Evolutionary conservation across 2,329 filamentous ascomycete genomes (phyloP).

Genomic region (Sporothrix globosa): DNA sequence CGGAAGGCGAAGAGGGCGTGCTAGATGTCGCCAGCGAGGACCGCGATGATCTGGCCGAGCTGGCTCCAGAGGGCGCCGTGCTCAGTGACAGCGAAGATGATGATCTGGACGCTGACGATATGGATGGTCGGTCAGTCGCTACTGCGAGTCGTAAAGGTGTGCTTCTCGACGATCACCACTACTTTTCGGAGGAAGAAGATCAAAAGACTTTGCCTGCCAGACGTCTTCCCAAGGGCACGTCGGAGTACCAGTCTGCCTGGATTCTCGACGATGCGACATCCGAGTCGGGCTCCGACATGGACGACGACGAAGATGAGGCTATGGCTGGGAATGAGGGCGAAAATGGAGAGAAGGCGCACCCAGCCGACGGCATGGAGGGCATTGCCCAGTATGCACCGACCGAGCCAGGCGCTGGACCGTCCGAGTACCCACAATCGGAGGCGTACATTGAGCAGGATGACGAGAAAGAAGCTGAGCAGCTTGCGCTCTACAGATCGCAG

Average conservation of each 20-base stretch:
- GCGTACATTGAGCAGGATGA: constrained; percentile 87
- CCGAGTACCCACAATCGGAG: constrained; percentile 92
- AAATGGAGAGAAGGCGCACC: constrained; percentile 68
- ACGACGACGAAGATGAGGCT: constrained; percentile 62
- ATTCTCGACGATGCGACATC: constrained; percentile 77
- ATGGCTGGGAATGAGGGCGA: constrained; percentile 34
- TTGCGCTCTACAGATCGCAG: constrained; percentile 78
- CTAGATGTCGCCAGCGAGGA: constrained; percentile 76
- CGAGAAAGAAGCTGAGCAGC: constrained; percentile 73
- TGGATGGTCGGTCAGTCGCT: constrained; percentile 47
- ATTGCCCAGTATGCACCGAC: constrained; percentile 68
- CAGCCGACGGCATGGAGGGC: constrained; percentile 72
- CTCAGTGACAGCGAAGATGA: constrained; percentile 55
- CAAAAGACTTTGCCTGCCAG: constrained; percentile 66
- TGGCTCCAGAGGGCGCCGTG: constrained; percentile 82
- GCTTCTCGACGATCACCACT: constrained; percentile 93
- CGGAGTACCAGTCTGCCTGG: constrained; percentile 93
- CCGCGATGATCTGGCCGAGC: constrained; percentile 77
- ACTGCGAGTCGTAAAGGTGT: constrained; percentile 75
- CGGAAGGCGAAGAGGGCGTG: constrained; percentile 50
- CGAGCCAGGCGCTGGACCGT: constrained; percentile 67
- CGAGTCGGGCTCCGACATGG: constrained; percentile 80
- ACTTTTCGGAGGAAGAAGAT: constrained; percentile 87
- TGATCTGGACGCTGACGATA: constrained; percentile 59
- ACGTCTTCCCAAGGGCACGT: constrained; percentile 85